Base-by-base conservation (phyloP, 257 asterid genomes). In the Ilex aquifolium region DNA sequence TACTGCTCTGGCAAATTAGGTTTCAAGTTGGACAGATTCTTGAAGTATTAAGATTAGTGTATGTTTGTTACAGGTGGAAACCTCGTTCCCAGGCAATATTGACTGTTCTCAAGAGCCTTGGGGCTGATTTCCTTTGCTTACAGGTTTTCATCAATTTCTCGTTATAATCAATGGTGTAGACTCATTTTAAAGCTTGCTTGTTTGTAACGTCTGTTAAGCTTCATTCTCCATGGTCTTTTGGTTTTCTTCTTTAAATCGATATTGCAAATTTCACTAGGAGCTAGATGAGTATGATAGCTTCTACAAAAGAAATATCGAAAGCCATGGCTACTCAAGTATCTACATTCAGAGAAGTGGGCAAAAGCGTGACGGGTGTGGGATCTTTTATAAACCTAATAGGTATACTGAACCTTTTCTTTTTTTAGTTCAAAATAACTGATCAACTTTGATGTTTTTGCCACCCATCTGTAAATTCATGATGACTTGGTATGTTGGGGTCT, bases 281-380 rank as follows among this genome's bases (percentile, higher is more conserved):
- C 79, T 92, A 59, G 97, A 89, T 76, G 96, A 89, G 79, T 92
- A 87, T 72, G 90, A 85, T 73, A 75, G 83, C 72, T 92, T 89
- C 77, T 92, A 92, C 67, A 89, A 79, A 70, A 79, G 59, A 68
- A 87, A 89, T 70, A 71, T 92, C 80, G 89, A 90, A 76, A 73
- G 67, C 68, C 80, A 80, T 64, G 99, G 97, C 69, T 92, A 92
- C 74, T 77, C 87, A 70, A 85, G 99, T 73, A 78, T 84, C 75
- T 83, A 92, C 69, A 36, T 79, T 68, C 79, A 89, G 84, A 82
- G 97, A 80, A 75, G 81, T 69, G 99, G 99, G 76, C 82, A 69
- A 74, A 92, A 92, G 79, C 87, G 89, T 5, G 99, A 92, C 66
- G 97, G 99, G 14, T 92, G 99, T 61, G 97, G 91, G 57, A 89